Percentiles rank a stretch among this genome's conserved stretches.
These are phyloP conservation scores for Paramecium bursaria DNA, from an alignment of 73 alveolate genomes.

Conservation along the genomic window DNA sequence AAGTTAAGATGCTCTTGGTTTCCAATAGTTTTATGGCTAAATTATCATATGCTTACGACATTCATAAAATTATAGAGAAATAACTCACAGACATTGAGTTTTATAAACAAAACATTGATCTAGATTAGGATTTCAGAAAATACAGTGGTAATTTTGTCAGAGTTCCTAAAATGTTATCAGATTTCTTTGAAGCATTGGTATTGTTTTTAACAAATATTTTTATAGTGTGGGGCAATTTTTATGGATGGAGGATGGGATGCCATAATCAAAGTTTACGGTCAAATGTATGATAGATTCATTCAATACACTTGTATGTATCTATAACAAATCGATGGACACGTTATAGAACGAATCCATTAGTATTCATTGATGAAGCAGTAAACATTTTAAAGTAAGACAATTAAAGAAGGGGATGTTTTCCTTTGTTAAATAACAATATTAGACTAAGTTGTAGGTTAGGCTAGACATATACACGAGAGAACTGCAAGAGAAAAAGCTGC, in stretches of 20 bases:
- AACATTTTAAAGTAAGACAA: background rate
- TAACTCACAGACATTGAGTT: too few relatives aligned
- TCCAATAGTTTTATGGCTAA: slow-evolving; percentile 10
- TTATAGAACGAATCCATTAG: slow-evolving; percentile 29
- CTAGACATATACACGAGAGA: slow-evolving; percentile 7
- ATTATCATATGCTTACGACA: background rate
- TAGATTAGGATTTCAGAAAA: background rate
- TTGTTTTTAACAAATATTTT: too few relatives aligned
- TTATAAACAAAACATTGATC: background rate
- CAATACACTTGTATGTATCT: slow-evolving; percentile 22
- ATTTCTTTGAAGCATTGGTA: slow-evolving; percentile 37
- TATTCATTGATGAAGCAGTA: slow-evolving; percentile 14
- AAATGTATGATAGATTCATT: slow-evolving; percentile 1
- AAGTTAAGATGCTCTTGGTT: slow-evolving; percentile 19
- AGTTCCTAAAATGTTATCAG: slow-evolving; percentile 51
- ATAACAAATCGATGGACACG: slow-evolving; percentile 29
- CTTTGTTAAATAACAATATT: background rate
- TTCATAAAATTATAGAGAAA: too few relatives aligned
- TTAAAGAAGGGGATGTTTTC: background rate
- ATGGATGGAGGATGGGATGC: slow-evolving; percentile 49
- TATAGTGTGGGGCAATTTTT: slow-evolving; percentile 34
- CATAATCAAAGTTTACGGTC: background rate
- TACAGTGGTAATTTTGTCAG: slow-evolving; percentile 28
- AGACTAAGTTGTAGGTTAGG: slow-evolving; percentile 22
- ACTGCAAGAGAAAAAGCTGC: slow-evolving; percentile 38